phyloP scores from a whole-genome alignment of 2,329 filamentous ascomycete genomes.

The Xylaria sp. region DNA sequence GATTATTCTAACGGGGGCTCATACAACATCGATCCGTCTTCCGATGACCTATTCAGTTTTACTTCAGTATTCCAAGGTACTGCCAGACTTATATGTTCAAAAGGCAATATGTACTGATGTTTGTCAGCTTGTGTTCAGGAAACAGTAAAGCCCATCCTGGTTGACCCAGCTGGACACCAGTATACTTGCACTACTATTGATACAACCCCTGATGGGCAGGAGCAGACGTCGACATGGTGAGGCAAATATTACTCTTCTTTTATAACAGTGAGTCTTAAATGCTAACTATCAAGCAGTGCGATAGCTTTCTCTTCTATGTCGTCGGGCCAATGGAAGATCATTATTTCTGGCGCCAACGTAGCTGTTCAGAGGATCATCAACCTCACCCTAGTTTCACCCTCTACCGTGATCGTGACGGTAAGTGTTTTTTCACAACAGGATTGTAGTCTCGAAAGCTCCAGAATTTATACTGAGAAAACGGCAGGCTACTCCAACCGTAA shows the following conservation, averaged over 20 bases:
- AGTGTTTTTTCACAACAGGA: constrained; percentile 15
- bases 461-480: neutral
- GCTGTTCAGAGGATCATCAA: constrained; percentile 52
- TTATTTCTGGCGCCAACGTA: constrained; percentile 52
- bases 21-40: constrained; percentile 54
- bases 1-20: constrained; percentile 54
- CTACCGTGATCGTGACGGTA: constrained; percentile 52
- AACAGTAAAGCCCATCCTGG: constrained; percentile 51
- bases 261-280: neutral
- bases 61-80: constrained; percentile 54
- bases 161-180: constrained; percentile 49
- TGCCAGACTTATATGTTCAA: neutral
- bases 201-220: constrained; percentile 50
- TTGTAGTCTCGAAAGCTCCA: neutral
- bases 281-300: constrained; percentile 42
- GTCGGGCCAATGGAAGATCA: constrained; percentile 53
- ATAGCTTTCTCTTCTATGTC: constrained; percentile 54
- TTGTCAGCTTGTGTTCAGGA: constrained; percentile 50
- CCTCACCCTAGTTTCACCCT: constrained; percentile 50
- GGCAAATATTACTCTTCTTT: constrained; percentile 8
- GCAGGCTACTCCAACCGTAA: constrained; percentile 54
- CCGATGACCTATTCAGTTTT: constrained; percentile 54
- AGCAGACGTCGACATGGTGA: constrained; percentile 55
- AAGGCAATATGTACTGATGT: constrained; percentile 14
- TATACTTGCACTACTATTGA: constrained; percentile 53